phyloP scores from a whole-genome alignment of 345 rosid genomes.

The Euphorbia tirucalli region DNA sequence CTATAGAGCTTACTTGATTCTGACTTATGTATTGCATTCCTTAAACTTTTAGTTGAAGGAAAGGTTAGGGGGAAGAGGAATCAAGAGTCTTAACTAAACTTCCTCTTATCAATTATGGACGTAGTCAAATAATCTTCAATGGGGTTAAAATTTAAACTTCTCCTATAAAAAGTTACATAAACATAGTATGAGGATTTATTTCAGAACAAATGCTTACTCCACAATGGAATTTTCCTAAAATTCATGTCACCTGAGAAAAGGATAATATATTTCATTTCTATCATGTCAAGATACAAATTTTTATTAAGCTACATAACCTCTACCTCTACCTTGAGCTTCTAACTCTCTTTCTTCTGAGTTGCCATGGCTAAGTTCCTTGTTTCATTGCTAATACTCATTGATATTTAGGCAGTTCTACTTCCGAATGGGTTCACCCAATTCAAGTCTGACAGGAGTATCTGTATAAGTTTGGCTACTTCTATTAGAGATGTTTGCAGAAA shows the following conservation, averaged over 20 bases:
- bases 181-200: not conserved
- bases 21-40: not conserved
- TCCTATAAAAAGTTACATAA: not conserved
- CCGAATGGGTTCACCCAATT: constrained; percentile 58
- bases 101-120: not conserved
- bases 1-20: not conserved
- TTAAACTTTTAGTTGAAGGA: not conserved
- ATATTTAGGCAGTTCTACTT: constrained; percentile 56
- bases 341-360: not conserved
- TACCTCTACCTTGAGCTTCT: not conserved
- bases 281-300: not conserved
- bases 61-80: not conserved
- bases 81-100: not conserved
- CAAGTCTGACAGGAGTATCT: constrained; percentile 55
- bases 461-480: constrained; percentile 80
- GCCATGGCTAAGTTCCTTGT: constrained; percentile 5
- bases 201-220: not conserved
- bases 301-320: not conserved
- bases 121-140: not conserved
- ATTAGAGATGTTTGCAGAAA: constrained; percentile 71
- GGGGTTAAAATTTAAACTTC: not conserved
- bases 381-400: constrained; percentile 20
- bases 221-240: not conserved
- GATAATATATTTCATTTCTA: not conserved
- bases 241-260: constrained; percentile 2